Base-by-base conservation (phyloP, 345 rosid species). In the Chamaenerion angustifolium region DNA sequence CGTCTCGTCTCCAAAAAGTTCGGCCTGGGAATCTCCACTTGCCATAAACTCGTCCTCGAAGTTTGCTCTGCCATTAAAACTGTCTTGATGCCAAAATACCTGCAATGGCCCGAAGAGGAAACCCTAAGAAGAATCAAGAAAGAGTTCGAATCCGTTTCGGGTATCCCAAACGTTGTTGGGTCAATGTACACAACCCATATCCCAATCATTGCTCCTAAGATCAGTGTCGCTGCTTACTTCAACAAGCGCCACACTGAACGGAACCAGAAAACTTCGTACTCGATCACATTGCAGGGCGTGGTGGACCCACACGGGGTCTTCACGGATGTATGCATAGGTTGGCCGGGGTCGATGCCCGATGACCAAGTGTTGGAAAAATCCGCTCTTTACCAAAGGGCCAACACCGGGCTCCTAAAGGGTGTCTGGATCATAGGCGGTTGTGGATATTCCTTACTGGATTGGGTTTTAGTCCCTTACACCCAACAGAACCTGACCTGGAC, bases 251-350 rank as follows among this genome's bases (percentile, higher is more conserved):
- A 63, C 56, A 63, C 67, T 0, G 67, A 63, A 48, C 25, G 67
- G 57, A 63, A 63, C 27, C 67, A 63, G 49, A 63, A 56, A 53
- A 63, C 67, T 10, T 63, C 67, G 12, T 63, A 63, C 43, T 63
- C 67, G 54, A 63, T 63, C 48, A 63, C 67, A 12, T 31, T 63
- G 52, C 67, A 63, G 43, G 67, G 67, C n/a, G 67, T 63, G 6
- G 67, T 63, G 4, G 57, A 63, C 40, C 57, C 67, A 14, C 45
- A 19, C 17, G 61, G 67, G 3, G 67, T 63, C 46, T 63, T 63
- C 13, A 63, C 61, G 0, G 67, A 63, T 15, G 67, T 63, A 7
- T 63, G 67, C 46, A 63, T 63, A 8, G 67, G 67, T 45, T 63
- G 67, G 67, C 67, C 67, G 0, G 67, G 67, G 10, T 56, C 67